Evolutionary conservation across 306 rosid species (phyloP).

Genomic region (Rosa rugosa): DNA sequence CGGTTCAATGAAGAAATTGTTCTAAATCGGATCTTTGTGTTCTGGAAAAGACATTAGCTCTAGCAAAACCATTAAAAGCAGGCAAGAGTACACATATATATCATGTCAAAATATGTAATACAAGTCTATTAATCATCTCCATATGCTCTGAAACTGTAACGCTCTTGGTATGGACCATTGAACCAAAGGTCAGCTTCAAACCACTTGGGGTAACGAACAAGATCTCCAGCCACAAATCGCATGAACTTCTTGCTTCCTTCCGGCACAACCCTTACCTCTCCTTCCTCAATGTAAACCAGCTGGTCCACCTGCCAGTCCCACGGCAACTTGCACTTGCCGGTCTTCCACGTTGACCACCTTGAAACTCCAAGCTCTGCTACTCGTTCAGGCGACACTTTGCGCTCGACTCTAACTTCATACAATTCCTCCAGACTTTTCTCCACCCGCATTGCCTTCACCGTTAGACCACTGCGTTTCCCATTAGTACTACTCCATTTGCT

Average conservation of each 20-base stretch:
- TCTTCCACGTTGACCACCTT: conserved; percentile 89
- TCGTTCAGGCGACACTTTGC: conserved; percentile 55
- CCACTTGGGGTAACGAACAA: conserved; percentile 84
- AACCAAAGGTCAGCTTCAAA: conserved; percentile 88
- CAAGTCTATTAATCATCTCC: conserved; percentile 54
- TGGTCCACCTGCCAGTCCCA: conserved; percentile 99
- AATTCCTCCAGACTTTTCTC: conserved; percentile 83
- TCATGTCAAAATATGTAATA: not conserved
- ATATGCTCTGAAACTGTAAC: conserved; percentile 72
- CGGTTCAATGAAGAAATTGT: not conserved
- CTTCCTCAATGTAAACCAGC: conserved; percentile 86
- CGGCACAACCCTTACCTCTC: conserved; percentile 87
- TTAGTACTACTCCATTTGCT: conserved; percentile 23
- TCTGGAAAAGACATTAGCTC: not conserved
- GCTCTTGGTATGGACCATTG: conserved; percentile 85
- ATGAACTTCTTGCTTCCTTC: conserved; percentile 79
- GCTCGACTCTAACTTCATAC: conserved; percentile 73
- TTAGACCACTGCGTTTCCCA: conserved; percentile 25
- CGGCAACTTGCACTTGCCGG: conserved; percentile 67
- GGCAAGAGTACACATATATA: not conserved
- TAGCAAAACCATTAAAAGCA: not conserved
- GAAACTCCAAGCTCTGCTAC: conserved; percentile 71
- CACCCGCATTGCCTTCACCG: conserved; percentile 46
- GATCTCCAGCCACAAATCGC: conserved; percentile 83
- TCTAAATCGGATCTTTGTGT: not conserved